Evolutionary conservation across 495 filamentous ascomycete genomes (phyloP), one percentile per base, ranked within the genome.

Genomic region (Trichoderma reesei): DNA sequence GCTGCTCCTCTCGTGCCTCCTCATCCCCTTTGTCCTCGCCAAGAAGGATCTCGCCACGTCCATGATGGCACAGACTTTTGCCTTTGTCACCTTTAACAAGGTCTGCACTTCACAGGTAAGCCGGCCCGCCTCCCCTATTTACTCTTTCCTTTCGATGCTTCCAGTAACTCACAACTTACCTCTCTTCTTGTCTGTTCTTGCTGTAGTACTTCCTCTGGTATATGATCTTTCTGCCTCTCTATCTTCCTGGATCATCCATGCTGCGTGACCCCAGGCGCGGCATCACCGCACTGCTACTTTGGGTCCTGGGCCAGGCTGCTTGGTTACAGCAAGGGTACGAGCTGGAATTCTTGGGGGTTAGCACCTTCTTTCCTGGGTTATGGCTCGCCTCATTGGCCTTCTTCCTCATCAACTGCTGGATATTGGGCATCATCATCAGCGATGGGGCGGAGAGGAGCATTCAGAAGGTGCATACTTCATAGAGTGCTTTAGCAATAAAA

Each of bases 1-100:
- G 71, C 75, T 98, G 0, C 68, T 89, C 39, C 81, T 98, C 34
- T 89, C 87, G 0, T 87, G 88, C 2, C 68, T 94, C 18, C 75
- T 87, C 1, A 86, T 98, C 51, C 95, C 94, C 3, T 72, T 94
- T 0, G 80, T 83, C 3, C 74, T 94, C n/a, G 90, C 90, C 8
- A 96, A 93, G 74, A 89, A 84, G 71, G 85, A 90, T 69, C 80
- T 98, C 0, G 80, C 94, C 1, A 82, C 86, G 1, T 83, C 92
- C n/a, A 90, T 98, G 86, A 82, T 98, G n/a, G 91, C 90, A n/a
- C 94, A 98, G 76, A 98, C 95, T 0, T 96, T 97, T 72, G 89
- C 94, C 0, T 98, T 98, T 74, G 94, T 98, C 6, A 86, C 90
- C 5, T 98, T 96, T 64, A 98, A 98, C 72, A 98, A 98, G 79